Conservation (phyloP, 768 basidiomycete species). For the Phaeotremella fagi region DNA sequence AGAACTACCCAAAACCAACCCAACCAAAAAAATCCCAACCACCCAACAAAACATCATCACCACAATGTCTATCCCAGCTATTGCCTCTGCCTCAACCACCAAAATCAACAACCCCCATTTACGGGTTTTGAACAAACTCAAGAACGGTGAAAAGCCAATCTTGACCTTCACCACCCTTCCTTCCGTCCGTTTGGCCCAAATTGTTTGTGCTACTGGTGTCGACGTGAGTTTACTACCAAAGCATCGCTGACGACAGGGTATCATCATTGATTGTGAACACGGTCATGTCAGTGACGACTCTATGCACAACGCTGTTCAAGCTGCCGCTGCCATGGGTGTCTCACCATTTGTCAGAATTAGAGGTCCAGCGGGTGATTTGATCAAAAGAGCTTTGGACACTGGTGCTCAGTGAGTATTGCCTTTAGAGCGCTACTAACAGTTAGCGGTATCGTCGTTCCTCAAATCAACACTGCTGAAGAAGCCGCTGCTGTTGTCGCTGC, state of each 20-base stretch:
- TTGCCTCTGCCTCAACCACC: neutral
- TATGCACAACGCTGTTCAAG: conserved; percentile 43
- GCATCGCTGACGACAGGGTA: conserved; percentile 8
- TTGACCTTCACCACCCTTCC: conserved; percentile 36
- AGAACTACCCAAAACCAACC: too few relatives aligned
- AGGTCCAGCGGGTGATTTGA: conserved; percentile 17
- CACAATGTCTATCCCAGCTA: too few relatives aligned
- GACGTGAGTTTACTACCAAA: conserved; percentile 20
- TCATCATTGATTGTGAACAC: conserved; percentile 47
- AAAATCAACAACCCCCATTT: neutral
- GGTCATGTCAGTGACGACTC: conserved; percentile 38
- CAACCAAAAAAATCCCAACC: too few relatives aligned
- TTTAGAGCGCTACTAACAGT: neutral
- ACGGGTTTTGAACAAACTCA: neutral
- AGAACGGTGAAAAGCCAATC: conserved; percentile 14
- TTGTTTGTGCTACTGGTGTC: conserved; percentile 30
- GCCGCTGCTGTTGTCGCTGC: conserved; percentile 29
- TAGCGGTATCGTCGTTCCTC: conserved; percentile 42
- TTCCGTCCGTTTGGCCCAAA: conserved; percentile 25
- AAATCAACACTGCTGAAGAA: conserved; percentile 39
- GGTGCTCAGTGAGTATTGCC: conserved; percentile 39
- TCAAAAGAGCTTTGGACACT: conserved; percentile 46
- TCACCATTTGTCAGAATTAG: conserved; percentile 39
- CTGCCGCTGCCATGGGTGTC: conserved; percentile 28
- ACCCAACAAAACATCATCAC: too few relatives aligned